Evolutionary conservation across 129 eudicot genomes (phyloP), one percentile per base, ranked within the genome.

Genomic region (Logfia minima): DNA sequence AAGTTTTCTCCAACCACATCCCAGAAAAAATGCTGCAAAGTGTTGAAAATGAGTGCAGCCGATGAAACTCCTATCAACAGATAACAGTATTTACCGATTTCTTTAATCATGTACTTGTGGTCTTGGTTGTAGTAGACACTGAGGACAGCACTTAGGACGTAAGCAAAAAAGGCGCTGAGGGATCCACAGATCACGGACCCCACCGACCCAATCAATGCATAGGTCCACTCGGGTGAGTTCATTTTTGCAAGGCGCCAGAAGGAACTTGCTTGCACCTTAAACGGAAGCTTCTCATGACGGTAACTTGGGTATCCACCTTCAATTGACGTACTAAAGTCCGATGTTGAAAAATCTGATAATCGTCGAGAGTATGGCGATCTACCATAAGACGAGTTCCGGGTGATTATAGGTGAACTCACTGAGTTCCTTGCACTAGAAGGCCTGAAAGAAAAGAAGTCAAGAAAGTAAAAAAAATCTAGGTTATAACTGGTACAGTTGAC

Each of bases 351-450:
- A 78, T 93, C 98, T 7, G 98, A 93, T 23, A 93, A 76, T 17
- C 98, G 81, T 28, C 96, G 85, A 18, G 98, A 92, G 86, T 93
- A 93, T 14, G 98, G 98, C 31, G 98, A 93, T 75, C 98, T 85
- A 3, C 95, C 95, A n/a, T 92, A 92, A 16, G 98, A 92, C 6
- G 98, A 92, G 80, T 92, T 92, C 26, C 96, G 80, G 31, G 98
- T 85, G 28, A 93, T 93, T 64, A 93, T 93, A 2, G 98, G 98
- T 52, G 98, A 93, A 85, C 98, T 93, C 56, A 93, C 96, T 5
- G 98, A 93, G 74, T 93, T 93, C 66, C 98, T 93, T 19, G 96
- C 98, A 88, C 98, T 92, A 24, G 98, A 93, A 53, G 98, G 96
- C 95, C 98, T 93, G 89, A 75, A 74, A 52, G 21, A 75, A 31